Base-by-base conservation (phyloP, 2,329 filamentous ascomycete species). In the Cercospora sp. region DNA sequence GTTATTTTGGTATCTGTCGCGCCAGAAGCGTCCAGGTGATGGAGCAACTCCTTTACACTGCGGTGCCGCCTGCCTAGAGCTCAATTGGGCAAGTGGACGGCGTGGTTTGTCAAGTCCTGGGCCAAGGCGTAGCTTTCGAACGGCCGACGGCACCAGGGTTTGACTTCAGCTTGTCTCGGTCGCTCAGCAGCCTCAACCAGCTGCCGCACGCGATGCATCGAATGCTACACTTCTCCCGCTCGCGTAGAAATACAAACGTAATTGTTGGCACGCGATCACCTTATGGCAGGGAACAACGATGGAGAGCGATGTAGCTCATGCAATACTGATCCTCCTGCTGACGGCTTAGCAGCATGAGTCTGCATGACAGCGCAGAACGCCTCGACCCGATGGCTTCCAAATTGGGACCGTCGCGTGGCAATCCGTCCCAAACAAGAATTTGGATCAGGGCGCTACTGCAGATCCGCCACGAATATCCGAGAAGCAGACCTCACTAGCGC, bases 371-470 rank as follows among this genome's bases (percentile, higher is more conserved):
- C 28, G 55, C 55, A 59, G 55, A 59, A 18, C 24, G 16, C 8
- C 28, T 34, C 55, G 18, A 37, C 32, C 55, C 30, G 55, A 21
- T 16, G 21, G 49, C 55, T 34, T 37, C 55, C 30, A 6, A 18
- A 21, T 59, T 37, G 16, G 55, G 30, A 32, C 32, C 21, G 28
- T 37, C 32, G 55, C 55, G n/a, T 59, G 55, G 16, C 30, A 34
- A 59, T 37, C 28, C 34, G 55, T 10, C 55, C 55, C 8, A 59
- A 59, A 59, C n/a, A 34, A 59, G 55, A 59, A 32, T 59, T 18
- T 59, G n/a, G 32, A 9, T 59, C 32, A 32, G 28, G 32, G 16
- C 28, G 55, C 55, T 59, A 59, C 55, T 59, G 55, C 55, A 59
- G n/a, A 28, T 21, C 9, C 55, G 28, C 32, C 16, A 32, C 55